Base-by-base conservation (phyloP, 805 yeast species). In the Metschnikowia colocasiae region DNA sequence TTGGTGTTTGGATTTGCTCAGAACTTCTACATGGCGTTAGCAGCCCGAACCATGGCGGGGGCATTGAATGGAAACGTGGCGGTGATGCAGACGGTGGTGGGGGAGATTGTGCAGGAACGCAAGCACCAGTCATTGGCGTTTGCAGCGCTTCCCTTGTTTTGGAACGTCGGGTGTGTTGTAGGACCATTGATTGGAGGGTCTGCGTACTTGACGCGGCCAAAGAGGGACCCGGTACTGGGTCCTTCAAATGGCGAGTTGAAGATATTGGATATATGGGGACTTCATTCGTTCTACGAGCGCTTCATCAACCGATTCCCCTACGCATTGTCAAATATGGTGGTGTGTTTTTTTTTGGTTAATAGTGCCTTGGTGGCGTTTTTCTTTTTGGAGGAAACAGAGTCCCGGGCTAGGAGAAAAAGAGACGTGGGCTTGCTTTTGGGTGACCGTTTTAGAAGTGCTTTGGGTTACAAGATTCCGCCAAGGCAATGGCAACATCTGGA, bases 321-420 rank as follows among this genome's bases (percentile, higher is more conserved):
- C 43, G 74, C 75, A 0, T 56, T 69, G 33, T 65, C 73, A 13
- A 70, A 69, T 48, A 52, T 71, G 2, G 68, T 63, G 6, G 73
- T 70, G 22, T 59, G 68, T 3, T 12, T 41, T 2, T 57, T 66
- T 25, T 54, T 68, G 25, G 44, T 60, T 49, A 27, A 57, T 15
- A 61, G 70, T 27, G 53, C 65, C 2, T 3, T 59, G n/a, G 43
- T 55, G 13, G 74, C 71, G 12, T 58, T 65, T 20, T 55, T 71
- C 19, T 70, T 70, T 48, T 51, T 71, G 22, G 73, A 71, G 48
- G 75, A 71, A 47, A 65, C 75, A 6, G 68, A 68, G 44, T 52
- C 38, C 23, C 58, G 56, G 43, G 48, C 56, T n/a, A 52, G 54
- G 23, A 55, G 63, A 34, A 69, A 67, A 48, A 49, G 51, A 32